Percentiles rank a stretch among this genome's conserved stretches.
phyloP scores from a whole-genome alignment of 1,284 basidiomycete species.

The Moesziomyces sp. region DNA sequence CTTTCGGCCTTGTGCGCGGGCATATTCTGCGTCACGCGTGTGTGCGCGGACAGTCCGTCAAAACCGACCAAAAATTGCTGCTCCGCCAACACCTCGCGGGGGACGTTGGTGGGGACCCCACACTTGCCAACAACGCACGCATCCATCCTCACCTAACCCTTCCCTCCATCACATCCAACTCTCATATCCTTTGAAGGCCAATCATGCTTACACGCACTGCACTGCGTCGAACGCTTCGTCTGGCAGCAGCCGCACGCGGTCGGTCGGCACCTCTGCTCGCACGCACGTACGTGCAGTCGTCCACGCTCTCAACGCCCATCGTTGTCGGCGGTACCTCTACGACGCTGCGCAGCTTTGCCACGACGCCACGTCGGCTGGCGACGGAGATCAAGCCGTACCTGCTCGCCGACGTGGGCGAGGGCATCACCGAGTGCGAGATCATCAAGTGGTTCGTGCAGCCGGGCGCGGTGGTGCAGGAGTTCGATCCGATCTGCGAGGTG shows the following conservation, averaged over 20 bases:
- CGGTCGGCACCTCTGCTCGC: not conserved
- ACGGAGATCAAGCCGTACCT: conserved; percentile 73
- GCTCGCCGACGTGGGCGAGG: conserved; percentile 95
- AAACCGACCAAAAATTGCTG: conserved; percentile 11
- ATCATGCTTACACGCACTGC: conserved; percentile 26
- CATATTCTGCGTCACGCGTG: conserved; percentile 4
- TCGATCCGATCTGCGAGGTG: conserved; percentile 90
- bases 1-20: not conserved
- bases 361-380: conserved; percentile 24
- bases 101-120: not conserved
- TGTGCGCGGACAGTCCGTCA: conserved; percentile 13
- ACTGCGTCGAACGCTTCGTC: conserved; percentile 16
- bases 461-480: conserved; percentile 75
- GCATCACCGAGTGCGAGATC: conserved; percentile 69
- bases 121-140: not conserved
- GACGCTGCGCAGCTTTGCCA: conserved; percentile 32
- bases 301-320: conserved; percentile 12
- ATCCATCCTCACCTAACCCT: not conserved
- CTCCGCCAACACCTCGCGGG: not conserved
- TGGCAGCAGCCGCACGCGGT: conserved; percentile 1
- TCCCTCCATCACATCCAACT: not conserved
- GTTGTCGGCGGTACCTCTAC: conserved; percentile 24
- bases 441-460: conserved; percentile 73
- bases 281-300: conserved; percentile 25
- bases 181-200: no score